Base-by-base conservation (phyloP, 2,329 filamentous ascomycete species). In the Aspergillus sp. region DNA sequence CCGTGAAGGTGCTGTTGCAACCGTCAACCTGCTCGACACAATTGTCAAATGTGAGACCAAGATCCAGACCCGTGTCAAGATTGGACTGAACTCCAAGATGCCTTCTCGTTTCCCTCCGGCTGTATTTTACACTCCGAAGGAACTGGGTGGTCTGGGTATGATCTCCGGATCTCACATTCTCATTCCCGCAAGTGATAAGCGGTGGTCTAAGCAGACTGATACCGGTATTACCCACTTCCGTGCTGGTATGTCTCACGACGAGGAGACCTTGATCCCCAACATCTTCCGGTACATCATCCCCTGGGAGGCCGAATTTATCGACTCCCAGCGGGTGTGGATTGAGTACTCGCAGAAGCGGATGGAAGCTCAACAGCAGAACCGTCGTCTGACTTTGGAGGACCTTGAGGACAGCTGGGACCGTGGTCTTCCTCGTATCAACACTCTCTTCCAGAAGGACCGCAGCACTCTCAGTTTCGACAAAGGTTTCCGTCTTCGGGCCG, bases 1-100 rank as follows among this genome's bases (percentile, higher is more conserved):
- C 66, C 88, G 93, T 66, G 93, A 98, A 66, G 93, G 93, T 43
- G 93, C 93, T 13, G 91, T 97, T 1, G 95, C 91, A 1, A 98
- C 94, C 0, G 88, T 97, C 51, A 87, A 89, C 52, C 77, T 98
- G 4, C 79, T 98, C 3, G 93, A 98, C 65, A 96, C 91, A 0
- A 98, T 98, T 59, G 93, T 98, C 66, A 98, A 98, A 73, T 98
- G 93, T 59, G 93, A 98, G 71, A 98, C 94, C 12, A 98, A 98
- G 77, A 98, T 98, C 46, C 93, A 98, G 72, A 98, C 93, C 4
- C 83, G 93, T 65, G 93, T 98, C 60, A 98, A 98, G 79, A 98
- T 98, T 60, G 93, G 93, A 2, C 72, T 98, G 51, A 98, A 98
- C 72, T 97, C 91, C 4, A 98, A 98, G 75, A 98, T 98, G 93